Base-by-base conservation (phyloP, 345 rosid species). In the Eutrema heterophyllum region DNA sequence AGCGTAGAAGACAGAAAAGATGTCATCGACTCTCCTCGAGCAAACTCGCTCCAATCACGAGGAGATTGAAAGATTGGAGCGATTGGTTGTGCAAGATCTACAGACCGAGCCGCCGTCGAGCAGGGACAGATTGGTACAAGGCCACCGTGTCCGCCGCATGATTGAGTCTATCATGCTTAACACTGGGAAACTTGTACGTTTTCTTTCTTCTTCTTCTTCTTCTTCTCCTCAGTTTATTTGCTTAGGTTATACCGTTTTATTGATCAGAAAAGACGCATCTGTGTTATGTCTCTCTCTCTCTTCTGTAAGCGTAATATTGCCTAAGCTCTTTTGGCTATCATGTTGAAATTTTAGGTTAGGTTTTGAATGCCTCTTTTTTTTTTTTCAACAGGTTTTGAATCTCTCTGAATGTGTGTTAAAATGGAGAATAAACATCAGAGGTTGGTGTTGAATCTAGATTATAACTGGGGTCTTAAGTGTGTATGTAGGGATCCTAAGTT, bases 1-100 rank as follows among this genome's bases (percentile, higher is more conserved):
- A 38, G 65, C 44, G 21, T 38, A 24, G 30, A 26, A 9, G 16
- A 3, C 13, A 24, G 62, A 24, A 44, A 78, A 58, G 68, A 95
- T 95, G 99, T 90, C 98, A 49, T 90, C 99, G 72, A 92, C 98
- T 35, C 85, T 92, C 49, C 84, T 96, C 63, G 99, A 90, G 86
- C 81, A 81, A 73, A 90, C 97, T 39, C 91, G 99, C 30, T 85
- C 92, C 11, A 79, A 87, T 29, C 99, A 96, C 48, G 98, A 96
- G 82, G 98, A 96, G 68, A 80, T 92, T 49, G 99, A 96, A 79
- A 83, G 92, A 45, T 32, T 90, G 15, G 98, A 96, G 78, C 90
- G 98, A 45, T 83, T 92, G 16, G 65, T 96, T 58, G 97, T 92
- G 56, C 86, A 89, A 85, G 98, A 96, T 81, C 87, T 96, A 43